Evolutionary conservation across 495 filamentous ascomycete genomes (phyloP), one percentile per base, ranked within the genome.

Genomic region (Hypoxylon perforatum): DNA sequence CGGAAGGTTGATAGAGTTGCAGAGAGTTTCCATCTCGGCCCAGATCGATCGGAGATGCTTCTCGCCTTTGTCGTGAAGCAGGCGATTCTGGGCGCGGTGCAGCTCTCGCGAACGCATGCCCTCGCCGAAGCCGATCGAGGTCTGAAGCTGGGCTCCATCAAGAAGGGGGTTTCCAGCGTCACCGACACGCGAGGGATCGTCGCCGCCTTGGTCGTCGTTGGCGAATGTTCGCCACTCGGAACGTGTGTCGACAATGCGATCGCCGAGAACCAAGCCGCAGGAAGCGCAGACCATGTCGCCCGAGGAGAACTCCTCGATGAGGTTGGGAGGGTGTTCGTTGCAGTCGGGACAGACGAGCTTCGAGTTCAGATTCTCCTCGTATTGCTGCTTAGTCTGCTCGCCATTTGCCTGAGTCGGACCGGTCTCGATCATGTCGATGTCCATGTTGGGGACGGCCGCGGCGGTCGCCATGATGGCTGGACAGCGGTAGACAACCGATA

Each of bases 201-300:
- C 95, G 74, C 90, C 92, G 55, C 85, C 86, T 76, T 96, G 92
- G 71, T 99, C 96, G 70, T 99, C 95, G 78, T 97, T 97, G 60
- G 92, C 90, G 77, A 99, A 99, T 7, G 96, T 99, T 70, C 95
- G 92, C 95, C 95, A 99, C 81, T 99, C 95, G 50, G 93, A 97
- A 50, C 96, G 90, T 61, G 92, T 93, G 70, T 98, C 95, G 54
- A 99, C 92, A 69, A 95, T 91, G 61, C 93, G 90, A 73, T 94
- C 91, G 50, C 89, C 89, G 33, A 98, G 82, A 11, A 99, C 95
- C n/a, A 97, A 78, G 19, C 95, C 95, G 69, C 95, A 99, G 18
- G 90, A 92, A 14, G 82, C 90, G 76, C 95, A 99, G 48, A 98
- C 92, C 70, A 93, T 91, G 76, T 98, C 94, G 47, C 96, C 95